Conservation (phyloP, 2,329 filamentous ascomycete species). For the Sporothrix humicola region DNA sequence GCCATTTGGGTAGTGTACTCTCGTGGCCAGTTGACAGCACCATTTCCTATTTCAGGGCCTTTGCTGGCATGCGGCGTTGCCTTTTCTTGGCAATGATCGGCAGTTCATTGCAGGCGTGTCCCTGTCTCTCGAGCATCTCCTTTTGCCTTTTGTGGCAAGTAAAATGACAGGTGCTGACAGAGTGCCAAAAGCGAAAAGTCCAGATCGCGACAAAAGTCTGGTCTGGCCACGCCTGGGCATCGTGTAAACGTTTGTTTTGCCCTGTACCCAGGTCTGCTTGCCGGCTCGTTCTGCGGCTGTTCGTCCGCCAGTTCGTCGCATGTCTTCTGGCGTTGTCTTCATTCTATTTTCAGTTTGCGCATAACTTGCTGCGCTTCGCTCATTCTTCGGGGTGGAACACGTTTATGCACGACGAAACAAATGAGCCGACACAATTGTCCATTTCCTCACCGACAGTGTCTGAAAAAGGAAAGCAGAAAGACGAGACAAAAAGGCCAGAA, state of each 20-base stretch:
- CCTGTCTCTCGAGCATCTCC: background rate
- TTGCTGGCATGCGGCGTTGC: slow-evolving; percentile 1
- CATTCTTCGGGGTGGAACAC: background rate
- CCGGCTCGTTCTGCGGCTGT: background rate
- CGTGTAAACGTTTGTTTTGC: background rate
- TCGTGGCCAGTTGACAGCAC: background rate
- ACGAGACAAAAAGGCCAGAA: background rate
- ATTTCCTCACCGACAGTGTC: background rate
- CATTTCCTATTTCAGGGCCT: background rate
- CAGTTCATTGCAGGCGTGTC: background rate
- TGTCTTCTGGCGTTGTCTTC: background rate
- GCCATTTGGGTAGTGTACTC: background rate
- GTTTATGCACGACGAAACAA: slow-evolving; percentile 5
- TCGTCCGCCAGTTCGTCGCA: slow-evolving; percentile 29
- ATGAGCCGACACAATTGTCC: background rate
- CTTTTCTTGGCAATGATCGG: slow-evolving; percentile 9
- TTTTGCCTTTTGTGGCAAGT: background rate
- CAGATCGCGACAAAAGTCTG: background rate
- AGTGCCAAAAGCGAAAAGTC: background rate
- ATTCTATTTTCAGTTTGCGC: background rate
- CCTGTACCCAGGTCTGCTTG: background rate
- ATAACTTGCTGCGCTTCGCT: background rate
- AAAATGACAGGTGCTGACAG: background rate
- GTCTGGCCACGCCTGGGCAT: background rate
- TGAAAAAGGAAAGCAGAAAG: background rate